Conservation (phyloP, 805 yeast species). For the Citeromyces nyonsensis region DNA sequence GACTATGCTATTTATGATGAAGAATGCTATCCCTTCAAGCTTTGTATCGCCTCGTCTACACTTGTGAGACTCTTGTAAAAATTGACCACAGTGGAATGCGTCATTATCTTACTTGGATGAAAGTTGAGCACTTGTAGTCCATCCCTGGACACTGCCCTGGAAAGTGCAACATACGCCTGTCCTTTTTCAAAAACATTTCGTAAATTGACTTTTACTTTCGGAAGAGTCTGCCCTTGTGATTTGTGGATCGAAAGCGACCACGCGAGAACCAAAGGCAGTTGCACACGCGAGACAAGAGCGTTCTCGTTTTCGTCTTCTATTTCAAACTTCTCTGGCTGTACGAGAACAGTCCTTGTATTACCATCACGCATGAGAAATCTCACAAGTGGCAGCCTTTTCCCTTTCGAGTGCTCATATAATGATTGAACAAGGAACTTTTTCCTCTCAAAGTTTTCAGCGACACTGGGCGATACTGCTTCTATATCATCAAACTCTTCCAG, state of each 20-base stretch:
- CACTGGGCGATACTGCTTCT: conserved; percentile 1
- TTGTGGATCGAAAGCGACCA: conserved; percentile 82
- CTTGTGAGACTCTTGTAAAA: conserved; percentile 43
- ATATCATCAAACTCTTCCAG: conserved; percentile 10
- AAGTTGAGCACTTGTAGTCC: conserved; percentile 79
- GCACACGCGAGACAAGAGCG: conserved; percentile 54
- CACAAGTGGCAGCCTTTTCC: conserved; percentile 56
- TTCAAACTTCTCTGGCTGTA: conserved; percentile 72
- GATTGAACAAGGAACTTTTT: conserved; percentile 28
- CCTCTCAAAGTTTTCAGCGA: conserved; percentile 20
- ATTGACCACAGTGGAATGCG: conserved; percentile 53
- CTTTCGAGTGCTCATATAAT: conserved; percentile 26
- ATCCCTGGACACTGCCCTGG: conserved; percentile 63
- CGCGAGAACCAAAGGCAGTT: conserved; percentile 56
- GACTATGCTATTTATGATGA: conserved; percentile 5
- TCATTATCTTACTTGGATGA: conserved; percentile 41
- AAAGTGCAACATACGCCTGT: conserved; percentile 71
- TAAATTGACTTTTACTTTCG: conserved; percentile 54
- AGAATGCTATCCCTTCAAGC: conserved; percentile 11
- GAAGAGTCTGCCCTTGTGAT: conserved; percentile 75
- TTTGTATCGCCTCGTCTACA: conserved; percentile 14
- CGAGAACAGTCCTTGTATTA: conserved; percentile 55
- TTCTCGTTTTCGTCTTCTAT: conserved; percentile 61
- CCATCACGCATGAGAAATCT: conserved; percentile 62
- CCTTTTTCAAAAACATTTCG: conserved; percentile 62